Conservation (phyloP, 192 early-diverging fungal genomes). For the Mortierella hygrophila region DNA sequence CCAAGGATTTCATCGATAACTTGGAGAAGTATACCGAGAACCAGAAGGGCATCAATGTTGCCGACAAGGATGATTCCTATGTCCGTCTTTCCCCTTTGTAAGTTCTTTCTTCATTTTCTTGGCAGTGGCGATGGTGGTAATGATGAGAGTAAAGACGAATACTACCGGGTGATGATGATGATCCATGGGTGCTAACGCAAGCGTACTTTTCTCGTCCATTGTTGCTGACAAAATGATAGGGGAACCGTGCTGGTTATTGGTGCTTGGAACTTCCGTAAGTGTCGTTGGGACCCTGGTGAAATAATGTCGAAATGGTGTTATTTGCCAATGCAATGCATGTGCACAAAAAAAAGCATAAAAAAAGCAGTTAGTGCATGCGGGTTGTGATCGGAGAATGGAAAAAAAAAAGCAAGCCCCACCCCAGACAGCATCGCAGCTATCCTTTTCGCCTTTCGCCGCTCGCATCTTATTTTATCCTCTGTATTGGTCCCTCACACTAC, state of each 20-base stretch:
- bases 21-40: slow-evolving; percentile 23
- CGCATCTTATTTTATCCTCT: not conserved
- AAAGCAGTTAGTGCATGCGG: not conserved
- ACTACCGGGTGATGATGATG: not conserved
- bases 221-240: slow-evolving; percentile 4
- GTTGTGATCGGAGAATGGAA: not conserved
- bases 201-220: not conserved
- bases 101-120: not conserved
- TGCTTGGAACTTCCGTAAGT: slow-evolving; percentile 68
- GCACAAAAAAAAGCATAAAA: not conserved
- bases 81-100: slow-evolving; percentile 49
- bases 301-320: not conserved
- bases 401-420: not conserved
- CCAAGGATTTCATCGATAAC: slow-evolving; percentile 23
- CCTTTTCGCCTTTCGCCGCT: not conserved
- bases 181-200: not conserved
- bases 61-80: slow-evolving; percentile 29
- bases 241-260: slow-evolving; percentile 59
- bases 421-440: not conserved
- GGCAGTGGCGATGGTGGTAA: not conserved
- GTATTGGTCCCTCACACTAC: not conserved
- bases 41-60: slow-evolving; percentile 4
- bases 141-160: not conserved
- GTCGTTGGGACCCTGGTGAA: not conserved
- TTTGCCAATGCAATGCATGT: not conserved